phyloP scores from a whole-genome alignment of 1,139 yeast species.

The Geotrichum aggregatum region DNA sequence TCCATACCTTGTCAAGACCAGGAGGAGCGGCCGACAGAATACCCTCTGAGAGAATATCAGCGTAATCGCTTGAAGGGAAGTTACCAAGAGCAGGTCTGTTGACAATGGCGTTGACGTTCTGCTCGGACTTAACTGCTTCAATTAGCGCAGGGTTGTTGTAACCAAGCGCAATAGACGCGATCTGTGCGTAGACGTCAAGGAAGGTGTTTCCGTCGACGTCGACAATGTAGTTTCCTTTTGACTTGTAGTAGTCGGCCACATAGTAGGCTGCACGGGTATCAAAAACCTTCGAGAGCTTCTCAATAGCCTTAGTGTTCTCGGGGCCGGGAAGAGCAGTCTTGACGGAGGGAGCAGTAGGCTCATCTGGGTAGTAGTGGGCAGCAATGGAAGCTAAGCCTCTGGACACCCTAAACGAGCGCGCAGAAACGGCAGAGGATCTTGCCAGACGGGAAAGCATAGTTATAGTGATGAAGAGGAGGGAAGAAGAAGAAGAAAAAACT shows the following conservation, averaged over 20 bases:
- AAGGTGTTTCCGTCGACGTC: constrained; percentile 67
- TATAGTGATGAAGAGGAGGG: background rate
- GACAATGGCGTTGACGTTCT: constrained; percentile 62
- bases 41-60: constrained; percentile 52
- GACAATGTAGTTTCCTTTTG: constrained; percentile 64
- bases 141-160: constrained; percentile 71
- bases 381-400: constrained; percentile 32
- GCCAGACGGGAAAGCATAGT: constrained; percentile 14
- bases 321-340: constrained; percentile 64
- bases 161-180: constrained; percentile 73
- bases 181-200: constrained; percentile 72
- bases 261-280: constrained; percentile 67
- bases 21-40: constrained; percentile 65
- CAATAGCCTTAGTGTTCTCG: constrained; percentile 46
- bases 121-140: constrained; percentile 58
- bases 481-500: background rate
- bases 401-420: constrained; percentile 6
- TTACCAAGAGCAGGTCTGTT: constrained; percentile 77
- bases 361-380: constrained; percentile 48
- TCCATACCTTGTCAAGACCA: constrained; percentile 65
- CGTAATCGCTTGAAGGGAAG: constrained; percentile 64
- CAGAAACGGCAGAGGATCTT: constrained; percentile 10
- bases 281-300: constrained; percentile 51
- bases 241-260: constrained; percentile 63
- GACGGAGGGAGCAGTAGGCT: constrained; percentile 59